Conservation (phyloP, 352 stramenopile species). For the Pythium utonaiense region DNA sequence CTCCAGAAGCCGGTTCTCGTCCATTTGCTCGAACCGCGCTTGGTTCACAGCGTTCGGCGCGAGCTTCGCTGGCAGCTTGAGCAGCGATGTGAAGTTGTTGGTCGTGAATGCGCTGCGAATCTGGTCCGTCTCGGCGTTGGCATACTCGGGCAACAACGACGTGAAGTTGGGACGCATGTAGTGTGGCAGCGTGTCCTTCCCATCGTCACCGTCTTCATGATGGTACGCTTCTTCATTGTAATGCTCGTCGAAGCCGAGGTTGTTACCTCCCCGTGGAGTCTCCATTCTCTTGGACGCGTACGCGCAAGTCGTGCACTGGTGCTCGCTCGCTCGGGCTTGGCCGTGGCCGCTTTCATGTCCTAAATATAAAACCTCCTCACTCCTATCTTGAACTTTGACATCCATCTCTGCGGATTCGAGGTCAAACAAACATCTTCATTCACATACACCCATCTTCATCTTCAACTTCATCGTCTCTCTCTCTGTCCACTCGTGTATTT, state of each 20-base stretch:
- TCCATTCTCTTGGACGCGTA: neutral
- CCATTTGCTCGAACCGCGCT: conserved; percentile 70
- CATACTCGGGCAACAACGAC: conserved; percentile 75
- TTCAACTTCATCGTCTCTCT: neutral
- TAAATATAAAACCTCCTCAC: neutral
- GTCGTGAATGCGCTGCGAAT: conserved; percentile 73
- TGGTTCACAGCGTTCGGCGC: conserved; percentile 58
- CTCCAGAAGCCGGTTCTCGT: conserved; percentile 58
- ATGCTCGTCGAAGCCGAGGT: neutral
- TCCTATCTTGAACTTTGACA: neutral
- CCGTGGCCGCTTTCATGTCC: neutral
- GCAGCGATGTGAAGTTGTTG: conserved; percentile 63
- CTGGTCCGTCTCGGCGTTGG: conserved; percentile 69
- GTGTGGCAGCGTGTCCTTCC: conserved; percentile 34
- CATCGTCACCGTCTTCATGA: neutral
- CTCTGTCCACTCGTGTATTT: neutral
- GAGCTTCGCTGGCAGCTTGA: conserved; percentile 55
- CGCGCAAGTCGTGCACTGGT: neutral
- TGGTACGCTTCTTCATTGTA: conserved; percentile 2
- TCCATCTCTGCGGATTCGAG: neutral
- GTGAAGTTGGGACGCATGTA: conserved; percentile 85
- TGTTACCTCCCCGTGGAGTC: neutral
- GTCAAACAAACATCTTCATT: conserved; percentile 1
- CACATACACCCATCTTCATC: too few species aligned
- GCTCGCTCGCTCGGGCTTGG: too few species aligned